Evolutionary conservation across 75 land plant genomes (phyloP).

Genomic region (Sequoiadendron giganteum): DNA sequence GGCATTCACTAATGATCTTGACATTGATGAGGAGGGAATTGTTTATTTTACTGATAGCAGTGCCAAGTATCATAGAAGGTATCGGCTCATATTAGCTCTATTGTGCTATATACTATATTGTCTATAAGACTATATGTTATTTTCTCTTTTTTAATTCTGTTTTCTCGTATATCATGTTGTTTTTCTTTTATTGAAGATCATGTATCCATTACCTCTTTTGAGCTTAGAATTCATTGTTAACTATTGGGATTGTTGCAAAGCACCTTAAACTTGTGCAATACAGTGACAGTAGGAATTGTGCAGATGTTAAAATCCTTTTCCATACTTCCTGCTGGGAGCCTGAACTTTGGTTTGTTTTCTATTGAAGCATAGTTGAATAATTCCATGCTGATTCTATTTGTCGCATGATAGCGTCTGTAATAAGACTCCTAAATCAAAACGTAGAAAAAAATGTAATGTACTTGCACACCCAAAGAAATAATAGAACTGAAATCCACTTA

Average conservation of each 20-base stretch:
- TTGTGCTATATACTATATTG: not conserved
- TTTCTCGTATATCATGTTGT: not conserved
- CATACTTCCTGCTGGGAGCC: not conserved
- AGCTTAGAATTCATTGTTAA: not conserved
- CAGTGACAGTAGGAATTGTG: not conserved
- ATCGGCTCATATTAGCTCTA: not conserved
- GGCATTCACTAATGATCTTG: constrained; percentile 39
- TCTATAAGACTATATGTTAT: not conserved
- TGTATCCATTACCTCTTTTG: not conserved
- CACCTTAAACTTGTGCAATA: not conserved
- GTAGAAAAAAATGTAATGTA: not conserved
- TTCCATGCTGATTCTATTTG: not conserved
- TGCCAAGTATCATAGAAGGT: constrained; percentile 70
- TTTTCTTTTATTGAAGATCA: not conserved
- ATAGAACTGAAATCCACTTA: not conserved
- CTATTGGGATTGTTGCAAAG: not conserved
- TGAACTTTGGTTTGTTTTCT: not conserved
- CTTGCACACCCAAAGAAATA: not conserved
- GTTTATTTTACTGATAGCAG: constrained; percentile 30
- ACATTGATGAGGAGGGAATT: constrained; percentile 11
- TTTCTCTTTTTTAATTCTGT: not conserved
- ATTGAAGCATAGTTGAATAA: not conserved
- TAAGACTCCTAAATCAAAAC: not conserved
- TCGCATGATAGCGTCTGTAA: not conserved
- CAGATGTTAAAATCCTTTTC: not conserved